Base-by-base conservation (phyloP, 2,329 filamentous ascomycete species). In the Fusarium drepaniforme region DNA sequence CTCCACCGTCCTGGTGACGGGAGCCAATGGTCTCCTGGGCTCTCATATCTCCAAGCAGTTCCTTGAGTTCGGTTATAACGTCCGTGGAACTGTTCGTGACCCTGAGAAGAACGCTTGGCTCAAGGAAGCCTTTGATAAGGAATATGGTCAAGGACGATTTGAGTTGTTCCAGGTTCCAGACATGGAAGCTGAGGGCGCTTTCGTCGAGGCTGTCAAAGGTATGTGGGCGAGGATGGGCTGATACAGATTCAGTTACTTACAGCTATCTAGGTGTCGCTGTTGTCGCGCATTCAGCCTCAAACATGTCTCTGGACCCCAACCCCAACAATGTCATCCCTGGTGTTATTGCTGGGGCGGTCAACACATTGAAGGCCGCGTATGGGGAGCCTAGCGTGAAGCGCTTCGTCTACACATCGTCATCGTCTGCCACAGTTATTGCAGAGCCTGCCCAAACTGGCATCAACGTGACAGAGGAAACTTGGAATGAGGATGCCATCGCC, bases 11-110 rank as follows among this genome's bases (percentile, higher is more conserved):
- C 80, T 87, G 0, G 79, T 87, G 1, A 87, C 85, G 0, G 86
- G 84, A 4, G 79, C 74, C 35, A 87, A 85, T 42, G 85, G 86
- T 3, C 81, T 82, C 59, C 78, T 88, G 8, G 86, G 78, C 4
- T 84, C 83, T 0, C 81, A 87, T 18, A 79, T 85, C 8, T 82
- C 81, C 5, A 80, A 84, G 51, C 80, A 85, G 57, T 78, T 86
- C 13, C 80, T 87, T 0, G 62, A 75, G 0, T 75, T 76, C 0
- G 86, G 86, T 8, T 87, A 84, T 71, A 81, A 80, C 5, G 86
- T 88, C 18, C 84, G 85, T 16, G 86, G 86, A 1, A 86, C 85
- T 3, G 83, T 84, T 16, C 85, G 86, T 1, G 74, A 81, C 56
- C 33, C 69, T 0, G 72, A 77, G 3, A 85, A 83, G 69, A 79